Evolutionary conservation across 1,284 basidiomycete species (phyloP).

Genomic region (Apiotrichum akiyoshidainum): DNA sequence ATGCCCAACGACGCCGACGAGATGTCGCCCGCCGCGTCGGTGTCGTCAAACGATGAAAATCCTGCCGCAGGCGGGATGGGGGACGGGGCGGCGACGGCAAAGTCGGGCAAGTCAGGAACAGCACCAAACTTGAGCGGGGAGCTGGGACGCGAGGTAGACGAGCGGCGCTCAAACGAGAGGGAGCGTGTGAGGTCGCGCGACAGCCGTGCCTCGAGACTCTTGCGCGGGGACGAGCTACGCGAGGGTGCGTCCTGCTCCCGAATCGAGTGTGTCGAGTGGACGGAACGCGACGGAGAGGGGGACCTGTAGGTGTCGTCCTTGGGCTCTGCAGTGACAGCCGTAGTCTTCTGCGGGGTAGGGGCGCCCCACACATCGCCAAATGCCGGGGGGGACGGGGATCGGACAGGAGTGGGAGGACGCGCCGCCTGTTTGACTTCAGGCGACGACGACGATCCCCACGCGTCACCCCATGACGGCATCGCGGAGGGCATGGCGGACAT

Average conservation of each 20-base stretch:
- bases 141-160: not conserved
- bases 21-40: not conserved
- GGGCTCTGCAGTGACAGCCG: too few relatives aligned
- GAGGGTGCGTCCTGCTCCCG: not conserved
- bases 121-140: slow-evolving; percentile 1
- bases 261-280: not conserved
- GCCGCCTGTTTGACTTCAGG: not conserved
- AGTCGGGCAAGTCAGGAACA: not conserved
- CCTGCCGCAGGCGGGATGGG: not conserved
- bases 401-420: not conserved
- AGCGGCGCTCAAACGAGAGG: not conserved
- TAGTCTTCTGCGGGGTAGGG: not conserved
- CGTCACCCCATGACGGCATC: not conserved
- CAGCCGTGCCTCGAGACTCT: slow-evolving; percentile 6
- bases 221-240: slow-evolving; percentile 3
- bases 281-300: not conserved
- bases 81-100: not conserved
- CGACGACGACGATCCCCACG: not conserved
- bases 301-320: too few relatives aligned
- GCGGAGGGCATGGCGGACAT: not conserved
- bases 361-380: slow-evolving; percentile 5
- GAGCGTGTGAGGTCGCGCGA: slow-evolving; percentile 3
- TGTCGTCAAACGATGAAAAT: not conserved
- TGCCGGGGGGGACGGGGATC: not conserved
- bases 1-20: not conserved